Evolutionary conservation across 805 yeast genomes (phyloP), one percentile per base, ranked within the genome.

Genomic region (Pichia californica): DNA sequence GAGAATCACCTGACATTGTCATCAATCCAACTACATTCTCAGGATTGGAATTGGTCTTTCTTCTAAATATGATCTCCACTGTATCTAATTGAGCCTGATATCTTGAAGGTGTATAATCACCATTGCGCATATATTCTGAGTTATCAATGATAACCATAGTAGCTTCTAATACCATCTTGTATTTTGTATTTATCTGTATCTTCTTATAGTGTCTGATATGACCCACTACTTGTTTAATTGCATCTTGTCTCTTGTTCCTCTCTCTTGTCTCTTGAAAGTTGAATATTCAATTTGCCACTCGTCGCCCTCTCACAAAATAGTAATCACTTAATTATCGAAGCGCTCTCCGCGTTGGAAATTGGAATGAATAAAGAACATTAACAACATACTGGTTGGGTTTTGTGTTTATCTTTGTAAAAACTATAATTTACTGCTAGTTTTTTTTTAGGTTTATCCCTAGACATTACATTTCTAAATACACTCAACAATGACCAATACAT

Each of bases 81-180:
- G 96, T 81, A 50, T 93, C 95, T 48, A 85, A 70, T 65, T 93
- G 96, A 2, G 98, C 96, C 51, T 85, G 94, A 60, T 81, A 89
- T 57, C 99, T 75, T 14, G 89, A 81, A 15, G 94, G 79, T 30
- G 85, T 74, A 58, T 82, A 93, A 63, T 93, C 99, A 27, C 98
- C 99, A 61, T 93, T 93, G 57, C 99, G 76, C 78, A 89, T 85
- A 64, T 74, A 91, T 68, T 93, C 99, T 41, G 96, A 88, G 72
- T 88, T 91, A 71, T 93, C 99, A 59, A 93, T 76, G 58, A 88
- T 87, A 50, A 93, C 77, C 84, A 93, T 89, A 14, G 96, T 85
- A 50, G 98, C 98, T 68, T 93, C 99, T 57, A 89, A 76, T 51
- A 83, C 96, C 97, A 88, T 88, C 43, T 58, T 48, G 35, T 15